Evolutionary conservation across 208 protist species (phyloP).

Genomic region (Tritrichomonas musculus): DNA sequence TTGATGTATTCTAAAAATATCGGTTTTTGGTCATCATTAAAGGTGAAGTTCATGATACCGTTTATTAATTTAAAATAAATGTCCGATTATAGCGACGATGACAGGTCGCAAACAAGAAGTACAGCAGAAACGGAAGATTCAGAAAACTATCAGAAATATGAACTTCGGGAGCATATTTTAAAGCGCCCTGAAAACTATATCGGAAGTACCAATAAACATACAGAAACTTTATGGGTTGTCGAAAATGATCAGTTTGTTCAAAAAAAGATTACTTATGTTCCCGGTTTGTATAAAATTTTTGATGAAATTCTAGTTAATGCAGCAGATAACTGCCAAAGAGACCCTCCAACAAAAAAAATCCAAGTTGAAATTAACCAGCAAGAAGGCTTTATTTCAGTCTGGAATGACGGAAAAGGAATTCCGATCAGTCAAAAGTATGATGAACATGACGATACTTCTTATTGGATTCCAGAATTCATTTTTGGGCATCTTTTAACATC

Average conservation of each 20-base stretch:
- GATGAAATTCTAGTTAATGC: slow-evolving; percentile 99
- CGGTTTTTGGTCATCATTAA: no score
- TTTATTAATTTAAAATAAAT: no score
- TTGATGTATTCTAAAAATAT: no score
- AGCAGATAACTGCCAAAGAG: slow-evolving; percentile 96
- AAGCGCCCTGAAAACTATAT: background rate
- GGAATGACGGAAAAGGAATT: slow-evolving; percentile 96
- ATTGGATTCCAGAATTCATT: slow-evolving; percentile 92
- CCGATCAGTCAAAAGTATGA: slow-evolving; percentile 80
- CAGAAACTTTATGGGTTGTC: background rate
- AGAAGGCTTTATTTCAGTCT: slow-evolving; percentile 77
- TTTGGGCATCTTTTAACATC: slow-evolving; percentile 97
- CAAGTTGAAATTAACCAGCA: slow-evolving; percentile 83
- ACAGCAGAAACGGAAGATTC: background rate
- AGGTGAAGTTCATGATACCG: no score
- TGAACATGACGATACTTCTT: slow-evolving; percentile 54
- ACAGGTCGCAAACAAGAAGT: no score
- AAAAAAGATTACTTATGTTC: slow-evolving; percentile 78
- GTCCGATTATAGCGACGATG: no score
- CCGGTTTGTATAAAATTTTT: slow-evolving; percentile 99
- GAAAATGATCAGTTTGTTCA: background rate
- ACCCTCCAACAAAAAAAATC: slow-evolving; percentile 64
- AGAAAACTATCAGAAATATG: background rate
- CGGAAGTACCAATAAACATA: background rate
- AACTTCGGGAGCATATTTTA: background rate